Percentiles rank a stretch among this genome's conserved stretches.
phyloP scores from a whole-genome alignment of 805 yeast species.

The Saccharomycodes ludwigii region DNA sequence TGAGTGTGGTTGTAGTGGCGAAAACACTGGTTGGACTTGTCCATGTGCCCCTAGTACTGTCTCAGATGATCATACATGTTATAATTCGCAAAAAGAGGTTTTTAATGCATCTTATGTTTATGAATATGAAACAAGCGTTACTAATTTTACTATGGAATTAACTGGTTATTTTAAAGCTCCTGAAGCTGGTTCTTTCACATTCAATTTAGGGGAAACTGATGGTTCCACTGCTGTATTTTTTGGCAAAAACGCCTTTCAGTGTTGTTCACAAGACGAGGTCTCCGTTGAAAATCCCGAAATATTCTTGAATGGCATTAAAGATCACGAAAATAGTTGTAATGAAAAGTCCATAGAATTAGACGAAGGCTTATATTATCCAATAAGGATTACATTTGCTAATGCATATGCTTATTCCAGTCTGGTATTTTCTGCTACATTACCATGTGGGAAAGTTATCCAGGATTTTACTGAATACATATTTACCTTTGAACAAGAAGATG shows the following conservation, averaged over 20 bases:
- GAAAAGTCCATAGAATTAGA: constrained; percentile 6
- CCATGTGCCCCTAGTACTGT: too few relatives aligned
- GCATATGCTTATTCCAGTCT: constrained; percentile 4
- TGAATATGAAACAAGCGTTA: too few relatives aligned
- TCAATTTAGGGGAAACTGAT: constrained; percentile 16
- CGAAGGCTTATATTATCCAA: constrained; percentile 16
- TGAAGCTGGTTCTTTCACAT: constrained; percentile 18
- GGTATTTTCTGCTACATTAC: constrained; percentile 6
- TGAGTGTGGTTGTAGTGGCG: too few relatives aligned
- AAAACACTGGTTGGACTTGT: too few relatives aligned
- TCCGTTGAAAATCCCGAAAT: constrained; percentile 3
- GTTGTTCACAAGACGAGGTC: constrained; percentile 18
- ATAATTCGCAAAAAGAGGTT: too few relatives aligned
- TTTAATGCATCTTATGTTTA: too few relatives aligned
- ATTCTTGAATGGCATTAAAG: constrained; percentile 2
- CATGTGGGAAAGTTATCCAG: constrained; percentile 7
- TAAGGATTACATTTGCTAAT: constrained; percentile 13
- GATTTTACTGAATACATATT: constrained; percentile 7
- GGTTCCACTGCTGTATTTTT: constrained; percentile 21
- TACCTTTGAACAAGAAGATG: constrained; percentile 2
- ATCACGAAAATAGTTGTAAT: constrained; percentile 1
- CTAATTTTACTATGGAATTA: constrained; percentile 15
- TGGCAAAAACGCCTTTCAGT: constrained; percentile 22
- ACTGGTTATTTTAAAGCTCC: constrained; percentile 18
- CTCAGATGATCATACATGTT: too few relatives aligned